Evolutionary conservation across 108 stramenopile genomes (phyloP).

Genomic region (Fistulifera pelliculosa): DNA sequence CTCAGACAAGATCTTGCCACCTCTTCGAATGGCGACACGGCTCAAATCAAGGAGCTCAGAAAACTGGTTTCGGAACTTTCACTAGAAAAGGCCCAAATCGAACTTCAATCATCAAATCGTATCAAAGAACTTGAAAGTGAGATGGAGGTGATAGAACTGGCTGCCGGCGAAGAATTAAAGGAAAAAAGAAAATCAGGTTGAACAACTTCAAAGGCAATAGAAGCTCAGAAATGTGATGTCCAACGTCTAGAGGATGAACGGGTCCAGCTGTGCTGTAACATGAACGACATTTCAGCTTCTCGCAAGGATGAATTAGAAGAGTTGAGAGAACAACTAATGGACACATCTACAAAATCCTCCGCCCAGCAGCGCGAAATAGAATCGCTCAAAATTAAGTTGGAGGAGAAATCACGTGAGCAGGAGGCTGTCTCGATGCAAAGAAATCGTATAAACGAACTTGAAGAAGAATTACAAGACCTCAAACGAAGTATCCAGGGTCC

Average conservation of each 20-base stretch:
- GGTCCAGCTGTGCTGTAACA: constrained; percentile 25
- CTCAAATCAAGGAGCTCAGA: not conserved
- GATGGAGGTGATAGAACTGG: constrained; percentile 12
- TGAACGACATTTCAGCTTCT: constrained; percentile 23
- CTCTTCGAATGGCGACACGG: not conserved
- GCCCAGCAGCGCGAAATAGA: constrained; percentile 28
- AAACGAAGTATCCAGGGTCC: not conserved
- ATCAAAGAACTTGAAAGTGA: constrained; percentile 12
- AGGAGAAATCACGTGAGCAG: constrained; percentile 13
- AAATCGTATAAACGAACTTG: constrained; percentile 6
- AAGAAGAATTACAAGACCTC: constrained; percentile 8
- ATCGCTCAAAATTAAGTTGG: constrained; percentile 20
- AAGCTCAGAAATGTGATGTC: constrained; percentile 15
- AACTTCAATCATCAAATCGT: constrained; percentile 4
- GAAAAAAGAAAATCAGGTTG: constrained; percentile 11
- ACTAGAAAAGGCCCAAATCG: not conserved
- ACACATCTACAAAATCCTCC: constrained; percentile 16
- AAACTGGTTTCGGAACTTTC: not conserved
- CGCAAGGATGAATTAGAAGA: constrained; percentile 29
- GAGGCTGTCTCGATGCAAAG: constrained; percentile 10
- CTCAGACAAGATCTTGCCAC: not conserved
- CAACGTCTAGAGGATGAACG: constrained; percentile 21
- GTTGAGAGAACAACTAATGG: constrained; percentile 28
- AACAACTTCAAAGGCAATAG: constrained; percentile 6
- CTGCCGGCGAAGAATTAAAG: constrained; percentile 8